These are phyloP conservation scores for Paecilomyces formosus DNA, from an alignment of 2,329 filamentous ascomycete species.

Conservation along the genomic window DNA sequence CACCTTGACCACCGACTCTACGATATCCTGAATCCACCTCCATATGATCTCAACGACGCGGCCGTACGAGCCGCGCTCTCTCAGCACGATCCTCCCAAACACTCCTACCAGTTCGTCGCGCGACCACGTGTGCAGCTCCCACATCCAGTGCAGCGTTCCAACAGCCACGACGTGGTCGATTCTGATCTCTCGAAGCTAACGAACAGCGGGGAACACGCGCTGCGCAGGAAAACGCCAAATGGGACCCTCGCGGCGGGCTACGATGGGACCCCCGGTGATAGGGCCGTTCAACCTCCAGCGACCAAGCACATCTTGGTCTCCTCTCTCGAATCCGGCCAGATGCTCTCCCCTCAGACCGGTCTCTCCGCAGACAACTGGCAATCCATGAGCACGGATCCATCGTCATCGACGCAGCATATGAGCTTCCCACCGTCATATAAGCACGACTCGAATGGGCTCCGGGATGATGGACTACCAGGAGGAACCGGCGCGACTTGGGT, in stretches of 20 bases:
- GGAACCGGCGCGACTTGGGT: conserved; percentile 33
- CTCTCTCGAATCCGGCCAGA: conserved; percentile 38
- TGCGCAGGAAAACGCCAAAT: conserved; percentile 86
- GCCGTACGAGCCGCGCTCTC: conserved; percentile 13
- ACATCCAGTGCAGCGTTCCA: conserved; percentile 31
- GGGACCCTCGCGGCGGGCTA: conserved; percentile 91
- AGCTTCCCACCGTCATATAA: conserved; percentile 35
- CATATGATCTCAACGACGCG: conserved; percentile 23
- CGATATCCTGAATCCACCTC: conserved; percentile 20
- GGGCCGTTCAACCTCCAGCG: conserved; percentile 65
- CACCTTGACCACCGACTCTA: conserved; percentile 24
- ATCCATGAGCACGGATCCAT: conserved; percentile 19
- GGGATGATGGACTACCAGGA: conserved; percentile 23
- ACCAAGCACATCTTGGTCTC: conserved; percentile 78
- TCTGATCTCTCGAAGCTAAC: conserved; percentile 14
- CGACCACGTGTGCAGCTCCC: conserved; percentile 29
- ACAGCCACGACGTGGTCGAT: conserved; percentile 18
- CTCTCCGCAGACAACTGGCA: conserved; percentile 26
- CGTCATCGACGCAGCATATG: conserved; percentile 21
- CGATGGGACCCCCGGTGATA: conserved; percentile 71
- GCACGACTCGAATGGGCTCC: conserved; percentile 19
- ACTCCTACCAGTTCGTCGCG: conserved; percentile 19
- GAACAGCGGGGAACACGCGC: conserved; percentile 57
- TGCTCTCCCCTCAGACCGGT: conserved; percentile 22
- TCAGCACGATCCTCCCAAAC: conserved; percentile 19